Percentiles rank a stretch among this genome's conserved stretches.
phyloP scores from a whole-genome alignment of 805 yeast genomes.

The Spathaspora sp. region DNA sequence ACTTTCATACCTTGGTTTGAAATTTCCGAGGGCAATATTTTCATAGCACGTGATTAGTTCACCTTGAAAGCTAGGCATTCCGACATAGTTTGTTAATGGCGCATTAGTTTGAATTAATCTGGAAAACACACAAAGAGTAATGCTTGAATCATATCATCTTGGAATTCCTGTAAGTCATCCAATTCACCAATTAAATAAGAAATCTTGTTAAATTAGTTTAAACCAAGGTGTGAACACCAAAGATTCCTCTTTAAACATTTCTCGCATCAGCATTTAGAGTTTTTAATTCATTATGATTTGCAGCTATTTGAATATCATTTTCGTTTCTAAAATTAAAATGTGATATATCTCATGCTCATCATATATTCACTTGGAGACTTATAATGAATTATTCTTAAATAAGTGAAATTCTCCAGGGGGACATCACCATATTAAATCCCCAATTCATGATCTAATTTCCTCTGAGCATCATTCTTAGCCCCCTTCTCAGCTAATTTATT shows the following conservation, averaged over 20 bases:
- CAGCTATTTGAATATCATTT: slow-evolving; percentile 52
- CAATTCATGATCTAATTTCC: slow-evolving; percentile 89
- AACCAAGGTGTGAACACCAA: slow-evolving; percentile 96
- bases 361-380: slow-evolving; percentile 85
- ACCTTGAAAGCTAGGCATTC: no score
- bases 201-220: slow-evolving; percentile 87
- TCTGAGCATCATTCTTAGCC: slow-evolving; percentile 80
- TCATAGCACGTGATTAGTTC: no score
- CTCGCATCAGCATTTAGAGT: slow-evolving; percentile 64
- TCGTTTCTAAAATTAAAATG: slow-evolving; percentile 70
- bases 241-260: slow-evolving; percentile 67
- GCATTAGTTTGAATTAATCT: no score
- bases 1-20: no score
- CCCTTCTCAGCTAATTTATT: slow-evolving; percentile 64
- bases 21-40: no score
- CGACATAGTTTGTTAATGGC: no score
- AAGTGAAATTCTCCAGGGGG: slow-evolving; percentile 68
- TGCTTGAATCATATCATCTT: slow-evolving; percentile 40
- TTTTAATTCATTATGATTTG: slow-evolving; percentile 73
- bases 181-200: slow-evolving; percentile 91
- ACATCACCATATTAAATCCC: slow-evolving; percentile 68
- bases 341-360: slow-evolving; percentile 98
- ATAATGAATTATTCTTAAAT: slow-evolving; percentile 91
- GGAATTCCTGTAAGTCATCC: slow-evolving; percentile 50
- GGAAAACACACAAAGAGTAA: background rate